phyloP scores from a whole-genome alignment of 225 moss, liverwort and hornwort species.

The Ulota crispa region DNA sequence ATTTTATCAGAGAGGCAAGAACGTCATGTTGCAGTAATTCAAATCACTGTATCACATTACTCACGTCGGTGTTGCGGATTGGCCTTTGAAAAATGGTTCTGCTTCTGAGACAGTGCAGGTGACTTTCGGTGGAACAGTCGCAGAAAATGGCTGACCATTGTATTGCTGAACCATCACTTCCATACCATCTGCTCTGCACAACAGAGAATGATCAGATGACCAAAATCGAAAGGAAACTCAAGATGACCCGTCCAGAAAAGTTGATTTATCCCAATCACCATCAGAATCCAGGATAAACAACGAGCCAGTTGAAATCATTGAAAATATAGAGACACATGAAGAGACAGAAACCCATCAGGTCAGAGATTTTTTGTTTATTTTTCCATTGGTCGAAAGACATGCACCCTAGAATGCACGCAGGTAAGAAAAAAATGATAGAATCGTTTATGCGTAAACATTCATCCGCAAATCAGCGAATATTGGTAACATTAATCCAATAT shows the following conservation, averaged over 20 bases:
- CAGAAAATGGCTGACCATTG: slow-evolving; percentile 87
- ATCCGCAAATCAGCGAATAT: too few species aligned
- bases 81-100: slow-evolving; percentile 95
- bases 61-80: slow-evolving; percentile 96
- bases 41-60: slow-evolving; percentile 22
- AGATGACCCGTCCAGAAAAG: neutral
- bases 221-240: slow-evolving; percentile 1
- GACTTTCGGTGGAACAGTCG: slow-evolving; percentile 82
- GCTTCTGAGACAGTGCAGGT: slow-evolving; percentile 87
- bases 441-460: too few species aligned
- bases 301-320: neutral
- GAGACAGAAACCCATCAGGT: neutral
- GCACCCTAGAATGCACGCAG: too few species aligned
- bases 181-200: slow-evolving; percentile 75
- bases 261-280: neutral
- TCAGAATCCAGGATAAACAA: slow-evolving; percentile 7
- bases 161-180: slow-evolving; percentile 90
- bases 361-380: too few species aligned
- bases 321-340: neutral
- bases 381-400: too few species aligned
- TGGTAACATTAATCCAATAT: too few species aligned
- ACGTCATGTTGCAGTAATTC: neutral
- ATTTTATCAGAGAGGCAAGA: slow-evolving; percentile 11
- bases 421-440: too few species aligned
- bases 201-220: slow-evolving; percentile 5